phyloP scores from a whole-genome alignment of 306 rosid species.

The Quercus parvula region DNA sequence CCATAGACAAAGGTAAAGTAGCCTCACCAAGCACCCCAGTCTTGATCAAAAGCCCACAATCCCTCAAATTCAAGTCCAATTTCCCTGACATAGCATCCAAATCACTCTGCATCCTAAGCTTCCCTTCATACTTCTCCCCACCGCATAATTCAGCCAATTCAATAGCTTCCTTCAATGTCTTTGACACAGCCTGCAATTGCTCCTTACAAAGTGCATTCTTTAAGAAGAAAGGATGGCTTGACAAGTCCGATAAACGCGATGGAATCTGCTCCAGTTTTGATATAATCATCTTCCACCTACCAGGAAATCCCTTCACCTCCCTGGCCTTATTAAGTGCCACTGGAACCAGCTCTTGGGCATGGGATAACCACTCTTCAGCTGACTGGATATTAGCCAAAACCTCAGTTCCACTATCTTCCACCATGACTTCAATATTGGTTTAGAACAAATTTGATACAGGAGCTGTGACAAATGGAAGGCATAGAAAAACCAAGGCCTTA shows the following conservation, averaged over 20 bases:
- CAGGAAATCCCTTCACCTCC: constrained; percentile 72
- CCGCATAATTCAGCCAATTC: constrained; percentile 70
- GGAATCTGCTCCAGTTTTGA: constrained; percentile 87
- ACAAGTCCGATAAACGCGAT: constrained; percentile 65
- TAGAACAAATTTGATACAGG: constrained; percentile 20
- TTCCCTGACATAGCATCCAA: constrained; percentile 77
- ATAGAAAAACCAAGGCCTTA: constrained; percentile 40
- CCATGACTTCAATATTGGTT: constrained; percentile 52
- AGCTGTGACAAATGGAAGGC: constrained; percentile 34
- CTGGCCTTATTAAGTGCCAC: constrained; percentile 56
- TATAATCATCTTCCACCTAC: constrained; percentile 83
- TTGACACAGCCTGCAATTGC: constrained; percentile 81
- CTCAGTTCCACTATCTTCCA: constrained; percentile 40
- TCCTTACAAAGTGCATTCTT: constrained; percentile 89
- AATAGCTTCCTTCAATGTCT: constrained; percentile 48
- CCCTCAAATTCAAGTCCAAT: constrained; percentile 80
- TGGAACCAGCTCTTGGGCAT: constrained; percentile 72
- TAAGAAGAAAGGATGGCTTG: constrained; percentile 94
- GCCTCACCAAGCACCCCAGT: constrained; percentile 92
- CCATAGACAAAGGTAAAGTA: constrained; percentile 44
- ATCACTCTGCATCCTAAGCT: constrained; percentile 91
- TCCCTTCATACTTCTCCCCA: constrained; percentile 76
- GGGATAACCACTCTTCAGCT: constrained; percentile 63
- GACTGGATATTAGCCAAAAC: constrained; percentile 33
- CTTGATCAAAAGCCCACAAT: constrained; percentile 78